These are phyloP conservation scores for Austroboletus olivaceoglutinosus DNA, from an alignment of 1,284 basidiomycete genomes.

Conservation along the genomic window DNA sequence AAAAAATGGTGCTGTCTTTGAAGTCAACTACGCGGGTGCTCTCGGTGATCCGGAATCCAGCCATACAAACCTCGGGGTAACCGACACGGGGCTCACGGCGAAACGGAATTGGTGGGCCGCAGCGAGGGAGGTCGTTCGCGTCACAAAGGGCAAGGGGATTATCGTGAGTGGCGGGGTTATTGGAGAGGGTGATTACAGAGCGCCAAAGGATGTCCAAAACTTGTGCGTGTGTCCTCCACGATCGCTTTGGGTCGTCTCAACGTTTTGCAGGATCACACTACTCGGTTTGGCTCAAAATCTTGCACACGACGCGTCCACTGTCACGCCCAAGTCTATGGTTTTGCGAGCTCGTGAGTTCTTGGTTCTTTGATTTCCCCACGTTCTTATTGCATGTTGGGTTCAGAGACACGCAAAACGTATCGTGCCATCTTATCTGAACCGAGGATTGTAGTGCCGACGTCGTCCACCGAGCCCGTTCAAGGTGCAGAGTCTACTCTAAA, in stretches of 20 bases:
- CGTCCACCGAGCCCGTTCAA: neutral
- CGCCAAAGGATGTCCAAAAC: constrained; percentile 69
- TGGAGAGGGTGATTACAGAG: constrained; percentile 58
- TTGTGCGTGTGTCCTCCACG: constrained; percentile 46
- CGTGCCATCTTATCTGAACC: constrained; percentile 74
- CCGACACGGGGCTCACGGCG: constrained; percentile 49
- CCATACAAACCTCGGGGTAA: constrained; percentile 45
- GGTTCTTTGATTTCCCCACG: neutral
- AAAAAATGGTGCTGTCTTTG: constrained; percentile 82
- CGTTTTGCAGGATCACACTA: constrained; percentile 50
- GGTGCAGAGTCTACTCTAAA: neutral
- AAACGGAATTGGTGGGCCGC: constrained; percentile 83
- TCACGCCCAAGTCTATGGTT: constrained; percentile 61
- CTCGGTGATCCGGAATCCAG: constrained; percentile 54
- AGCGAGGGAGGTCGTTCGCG: constrained; percentile 68
- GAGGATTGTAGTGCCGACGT: constrained; percentile 52
- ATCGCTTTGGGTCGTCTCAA: neutral
- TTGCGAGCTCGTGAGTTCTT: constrained; percentile 67
- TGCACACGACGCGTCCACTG: constrained; percentile 61
- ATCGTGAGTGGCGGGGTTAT: constrained; percentile 65
- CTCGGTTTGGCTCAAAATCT: constrained; percentile 65
- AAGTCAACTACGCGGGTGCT: constrained; percentile 75
- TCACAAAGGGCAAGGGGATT: constrained; percentile 74
- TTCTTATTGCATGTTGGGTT: neutral
- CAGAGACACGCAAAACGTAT: constrained; percentile 59